A percentile compares a stretch with the other conserved stretches of the same genome.
Conservation (phyloP, 2,329 filamentous ascomycete species). For the Monilinia fructigena region DNA sequence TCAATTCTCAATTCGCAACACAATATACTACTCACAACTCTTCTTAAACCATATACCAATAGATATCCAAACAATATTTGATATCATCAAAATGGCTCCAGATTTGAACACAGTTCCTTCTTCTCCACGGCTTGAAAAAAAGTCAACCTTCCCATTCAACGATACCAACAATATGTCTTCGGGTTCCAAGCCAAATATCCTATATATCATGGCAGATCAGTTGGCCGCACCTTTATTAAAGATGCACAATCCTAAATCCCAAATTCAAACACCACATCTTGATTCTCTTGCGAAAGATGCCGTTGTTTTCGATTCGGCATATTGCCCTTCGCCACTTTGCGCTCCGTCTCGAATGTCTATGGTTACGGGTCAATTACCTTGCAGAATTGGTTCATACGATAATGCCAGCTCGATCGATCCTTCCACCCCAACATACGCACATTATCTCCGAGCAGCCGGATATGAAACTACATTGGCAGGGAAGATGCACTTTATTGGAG, state of each 20-base stretch:
- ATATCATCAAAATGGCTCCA: slow-evolving; percentile 56
- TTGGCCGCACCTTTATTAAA: slow-evolving; percentile 86
- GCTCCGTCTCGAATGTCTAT: slow-evolving; percentile 92
- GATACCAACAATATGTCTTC: slow-evolving; percentile 30
- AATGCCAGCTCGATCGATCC: slow-evolving; percentile 83
- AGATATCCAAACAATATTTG: background rate
- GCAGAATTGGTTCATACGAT: slow-evolving; percentile 88
- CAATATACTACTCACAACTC: background rate
- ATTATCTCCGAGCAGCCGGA: slow-evolving; percentile 79
- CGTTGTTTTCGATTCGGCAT: slow-evolving; percentile 90
- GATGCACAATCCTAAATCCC: slow-evolving; percentile 85
- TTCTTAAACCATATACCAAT: background rate
- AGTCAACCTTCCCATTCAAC: slow-evolving; percentile 33
- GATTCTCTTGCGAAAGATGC: slow-evolving; percentile 77
- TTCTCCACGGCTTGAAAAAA: slow-evolving; percentile 45
- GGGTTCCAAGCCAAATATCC: slow-evolving; percentile 63
- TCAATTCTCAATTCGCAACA: background rate
- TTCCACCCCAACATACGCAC: slow-evolving; percentile 86
- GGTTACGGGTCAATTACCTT: slow-evolving; percentile 87
- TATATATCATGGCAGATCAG: slow-evolving; percentile 97
- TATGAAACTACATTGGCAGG: slow-evolving; percentile 90
- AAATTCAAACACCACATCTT: slow-evolving; percentile 89
- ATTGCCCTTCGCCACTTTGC: slow-evolving; percentile 90
- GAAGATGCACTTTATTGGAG: slow-evolving; percentile 97
- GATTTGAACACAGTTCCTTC: slow-evolving; percentile 70